Evolutionary conservation across 495 filamentous ascomycete genomes (phyloP).

Genomic region (Lichina pygmaea): DNA sequence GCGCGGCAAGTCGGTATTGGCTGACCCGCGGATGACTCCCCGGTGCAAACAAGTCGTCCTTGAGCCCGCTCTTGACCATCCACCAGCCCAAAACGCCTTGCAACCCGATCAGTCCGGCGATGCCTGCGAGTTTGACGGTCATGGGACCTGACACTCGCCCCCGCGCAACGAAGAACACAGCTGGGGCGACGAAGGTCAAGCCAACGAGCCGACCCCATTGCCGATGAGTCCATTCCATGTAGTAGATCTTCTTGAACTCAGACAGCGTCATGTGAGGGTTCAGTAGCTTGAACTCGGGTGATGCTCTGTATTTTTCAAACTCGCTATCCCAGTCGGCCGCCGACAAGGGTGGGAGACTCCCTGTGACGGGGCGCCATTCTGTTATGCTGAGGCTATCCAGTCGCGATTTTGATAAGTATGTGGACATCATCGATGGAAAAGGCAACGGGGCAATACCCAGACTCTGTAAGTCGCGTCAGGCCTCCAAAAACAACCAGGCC

Average conservation of each 20-base stretch:
- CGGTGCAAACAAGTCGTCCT: constrained; percentile 78
- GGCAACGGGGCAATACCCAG: constrained; percentile 28
- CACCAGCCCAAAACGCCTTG: constrained; percentile 95
- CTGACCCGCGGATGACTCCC: constrained; percentile 76
- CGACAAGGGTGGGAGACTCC: constrained; percentile 62
- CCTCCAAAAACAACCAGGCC: constrained; percentile 92
- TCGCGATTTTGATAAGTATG: neutral
- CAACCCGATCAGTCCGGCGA: constrained; percentile 72
- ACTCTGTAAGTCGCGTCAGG: constrained; percentile 80
- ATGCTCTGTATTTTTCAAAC: constrained; percentile 71
- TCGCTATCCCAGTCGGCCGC: constrained; percentile 62
- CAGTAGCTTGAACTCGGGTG: constrained; percentile 71
- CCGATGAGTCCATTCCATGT: constrained; percentile 96
- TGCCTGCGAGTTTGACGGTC: constrained; percentile 51
- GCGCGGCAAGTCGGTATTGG: constrained; percentile 77
- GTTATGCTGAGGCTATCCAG: constrained; percentile 66
- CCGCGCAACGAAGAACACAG: constrained; percentile 64
- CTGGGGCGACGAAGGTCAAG: constrained; percentile 64
- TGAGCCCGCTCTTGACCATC: constrained; percentile 94
- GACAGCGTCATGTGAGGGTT: constrained; percentile 75
- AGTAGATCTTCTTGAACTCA: constrained; percentile 97
- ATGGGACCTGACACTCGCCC: constrained; percentile 55
- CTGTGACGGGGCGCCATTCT: constrained; percentile 95
- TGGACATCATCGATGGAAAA: neutral
- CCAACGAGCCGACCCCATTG: constrained; percentile 90